Evolutionary conservation across 2,329 filamentous ascomycete species (phyloP).

Genomic region (Trichoderma sp.): DNA sequence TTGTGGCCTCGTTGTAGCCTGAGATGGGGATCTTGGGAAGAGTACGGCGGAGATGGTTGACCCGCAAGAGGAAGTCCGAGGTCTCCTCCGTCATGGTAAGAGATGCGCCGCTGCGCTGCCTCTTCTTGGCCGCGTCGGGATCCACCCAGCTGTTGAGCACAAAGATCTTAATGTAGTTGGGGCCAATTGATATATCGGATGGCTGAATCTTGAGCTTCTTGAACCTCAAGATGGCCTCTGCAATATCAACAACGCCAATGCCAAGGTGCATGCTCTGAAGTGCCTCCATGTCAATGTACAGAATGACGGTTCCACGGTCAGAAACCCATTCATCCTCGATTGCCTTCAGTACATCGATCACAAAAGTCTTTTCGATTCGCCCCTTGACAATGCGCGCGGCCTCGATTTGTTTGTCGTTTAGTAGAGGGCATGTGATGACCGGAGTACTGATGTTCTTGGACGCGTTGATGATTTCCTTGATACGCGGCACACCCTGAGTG

Average conservation of each 20-base stretch:
- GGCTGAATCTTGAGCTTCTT: slow-evolving; percentile 79
- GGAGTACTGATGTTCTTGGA: slow-evolving; percentile 93
- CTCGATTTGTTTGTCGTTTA: slow-evolving; percentile 73
- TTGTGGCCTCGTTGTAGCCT: slow-evolving; percentile 81
- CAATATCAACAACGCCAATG: slow-evolving; percentile 73
- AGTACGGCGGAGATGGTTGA: slow-evolving; percentile 82
- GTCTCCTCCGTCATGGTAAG: slow-evolving; percentile 50
- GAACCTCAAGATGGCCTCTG: slow-evolving; percentile 73
- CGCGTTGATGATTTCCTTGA: slow-evolving; percentile 99
- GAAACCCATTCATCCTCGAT: slow-evolving; percentile 90
- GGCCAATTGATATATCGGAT: slow-evolving; percentile 64
- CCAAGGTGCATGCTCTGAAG: slow-evolving; percentile 82
- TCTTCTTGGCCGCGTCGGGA: slow-evolving; percentile 47
- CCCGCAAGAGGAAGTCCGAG: slow-evolving; percentile 67
- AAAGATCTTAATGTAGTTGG: slow-evolving; percentile 71
- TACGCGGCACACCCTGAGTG: slow-evolving; percentile 97
- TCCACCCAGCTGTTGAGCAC: slow-evolving; percentile 54
- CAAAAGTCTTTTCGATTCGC: slow-evolving; percentile 90
- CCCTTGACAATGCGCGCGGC: slow-evolving; percentile 91
- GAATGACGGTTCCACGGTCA: slow-evolving; percentile 73
- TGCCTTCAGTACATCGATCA: slow-evolving; percentile 78
- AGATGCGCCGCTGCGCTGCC: slow-evolving; percentile 42
- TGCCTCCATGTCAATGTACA: slow-evolving; percentile 79
- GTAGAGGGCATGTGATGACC: slow-evolving; percentile 83
- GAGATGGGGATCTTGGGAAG: slow-evolving; percentile 85